phyloP scores from a whole-genome alignment of 169 alveolate species.

The Babesia sp. region DNA sequence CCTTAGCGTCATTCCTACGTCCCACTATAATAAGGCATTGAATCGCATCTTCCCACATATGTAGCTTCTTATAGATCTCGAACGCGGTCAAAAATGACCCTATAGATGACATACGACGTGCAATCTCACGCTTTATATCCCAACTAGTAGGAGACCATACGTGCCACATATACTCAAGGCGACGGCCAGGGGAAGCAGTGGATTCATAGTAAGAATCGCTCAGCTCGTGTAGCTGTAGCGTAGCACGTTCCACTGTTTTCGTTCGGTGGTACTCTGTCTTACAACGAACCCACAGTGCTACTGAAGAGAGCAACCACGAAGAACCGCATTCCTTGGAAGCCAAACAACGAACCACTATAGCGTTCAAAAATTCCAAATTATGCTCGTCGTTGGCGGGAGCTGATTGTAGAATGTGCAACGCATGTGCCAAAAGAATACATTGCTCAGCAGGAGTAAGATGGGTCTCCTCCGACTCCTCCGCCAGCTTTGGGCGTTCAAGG shows the following conservation, averaged over 20 bases:
- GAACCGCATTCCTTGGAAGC: slow-evolving; percentile 37
- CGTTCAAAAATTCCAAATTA: slow-evolving; percentile 69
- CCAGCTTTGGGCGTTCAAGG: slow-evolving; percentile 71
- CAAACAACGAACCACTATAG: slow-evolving; percentile 70
- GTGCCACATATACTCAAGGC: slow-evolving; percentile 69
- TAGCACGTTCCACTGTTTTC: slow-evolving; percentile 74
- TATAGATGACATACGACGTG: slow-evolving; percentile 62
- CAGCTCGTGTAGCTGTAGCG: slow-evolving; percentile 71
- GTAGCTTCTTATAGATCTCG: slow-evolving; percentile 72
- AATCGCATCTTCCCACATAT: slow-evolving; percentile 81
- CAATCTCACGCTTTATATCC: slow-evolving; percentile 74
- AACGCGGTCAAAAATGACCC: slow-evolving; percentile 74
- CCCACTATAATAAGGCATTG: slow-evolving; percentile 72
- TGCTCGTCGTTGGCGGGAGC: slow-evolving; percentile 73
- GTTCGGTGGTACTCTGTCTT: slow-evolving; percentile 70
- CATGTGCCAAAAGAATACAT: slow-evolving; percentile 62
- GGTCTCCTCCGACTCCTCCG: slow-evolving; percentile 60
- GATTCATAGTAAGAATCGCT: slow-evolving; percentile 60
- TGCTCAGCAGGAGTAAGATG: slow-evolving; percentile 65
- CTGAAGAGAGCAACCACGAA: slow-evolving; percentile 67
- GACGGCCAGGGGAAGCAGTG: slow-evolving; percentile 34
- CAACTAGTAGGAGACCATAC: slow-evolving; percentile 71
- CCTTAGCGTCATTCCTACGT: slow-evolving; percentile 73
- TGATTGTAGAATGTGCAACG: slow-evolving; percentile 53
- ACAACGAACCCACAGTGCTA: slow-evolving; percentile 73